Evolutionary conservation across 169 alveolate genomes (phyloP), one percentile per base, ranked within the genome.

Genomic region (Eimeria praecox): DNA sequence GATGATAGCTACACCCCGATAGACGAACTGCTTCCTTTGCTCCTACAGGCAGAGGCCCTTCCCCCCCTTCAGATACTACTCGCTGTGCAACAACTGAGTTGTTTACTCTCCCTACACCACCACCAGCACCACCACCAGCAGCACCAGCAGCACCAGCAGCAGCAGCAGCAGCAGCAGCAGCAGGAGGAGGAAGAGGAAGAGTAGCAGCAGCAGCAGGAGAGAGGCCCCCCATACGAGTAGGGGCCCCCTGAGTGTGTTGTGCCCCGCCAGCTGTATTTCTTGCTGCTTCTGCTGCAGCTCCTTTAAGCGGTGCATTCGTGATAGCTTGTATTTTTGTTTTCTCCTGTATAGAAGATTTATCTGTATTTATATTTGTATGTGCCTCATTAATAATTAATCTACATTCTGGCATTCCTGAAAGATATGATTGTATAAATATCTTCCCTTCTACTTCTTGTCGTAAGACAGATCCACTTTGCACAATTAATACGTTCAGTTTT

Each of bases 341-440:
- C 82, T 69, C 40, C 33, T 14, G 18, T 14, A 22, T 22, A 59
- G 69, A n/a, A n/a, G n/a, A n/a, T n/a, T n/a, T n/a, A n/a, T n/a
- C n/a, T n/a, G n/a, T n/a, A n/a, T n/a, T n/a, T n/a, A n/a, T n/a
- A n/a, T n/a, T n/a, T n/a, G n/a, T n/a, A 12, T 56, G 66, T 20
- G 77, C 22, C 35, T 89, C 95, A 33, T 96, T 85, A 12, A 69
- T 62, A 8, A 99, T 99, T 96, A 98, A 98, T 95, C 98, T 98
- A 95, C 99, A 98, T 95, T 98, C 99, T 27, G 99, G 99, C 98
- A 98, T 97, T 20, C 99, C 99, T 80, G 98, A 95, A 16, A 97
- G 97, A 73, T 49, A 77, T 78, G 98, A 94, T 86, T 98, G 98
- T 18, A 98, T 98, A 33, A 97, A 54, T 46, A 99, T 98, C 89